Evolutionary conservation across 2,329 filamentous ascomycete species (phyloP).

Genomic region (Neofusicoccum laricinum): DNA sequence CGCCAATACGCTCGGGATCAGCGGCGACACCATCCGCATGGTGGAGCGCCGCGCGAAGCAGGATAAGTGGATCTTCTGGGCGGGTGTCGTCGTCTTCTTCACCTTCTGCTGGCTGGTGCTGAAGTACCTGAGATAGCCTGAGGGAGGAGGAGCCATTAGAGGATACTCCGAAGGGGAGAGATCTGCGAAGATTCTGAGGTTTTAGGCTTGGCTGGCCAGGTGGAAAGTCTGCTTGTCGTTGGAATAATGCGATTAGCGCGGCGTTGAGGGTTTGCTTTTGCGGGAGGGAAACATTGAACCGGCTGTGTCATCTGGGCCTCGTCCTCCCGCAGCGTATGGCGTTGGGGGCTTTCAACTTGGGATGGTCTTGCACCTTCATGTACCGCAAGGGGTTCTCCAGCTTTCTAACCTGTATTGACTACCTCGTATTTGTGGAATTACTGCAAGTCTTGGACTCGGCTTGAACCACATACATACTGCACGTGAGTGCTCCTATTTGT

Average conservation of each 20-base stretch:
- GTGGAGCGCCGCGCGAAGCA: conserved; percentile 86
- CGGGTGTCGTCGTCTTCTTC: conserved; percentile 81
- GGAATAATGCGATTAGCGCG: conserved; percentile 4
- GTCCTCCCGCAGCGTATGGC: background rate
- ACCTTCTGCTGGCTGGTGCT: conserved; percentile 88
- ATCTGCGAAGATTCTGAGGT: background rate
- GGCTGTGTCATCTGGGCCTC: background rate
- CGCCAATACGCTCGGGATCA: conserved; percentile 88
- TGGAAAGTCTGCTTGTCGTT: background rate
- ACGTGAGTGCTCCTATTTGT: background rate
- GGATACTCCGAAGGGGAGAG: too few relatives aligned
- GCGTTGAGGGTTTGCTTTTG: background rate
- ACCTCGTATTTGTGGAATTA: background rate
- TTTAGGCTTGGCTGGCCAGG: background rate
- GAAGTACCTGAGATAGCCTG: conserved; percentile 67
- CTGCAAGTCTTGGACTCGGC: background rate
- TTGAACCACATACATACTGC: background rate
- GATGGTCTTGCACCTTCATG: background rate
- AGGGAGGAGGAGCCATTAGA: too few relatives aligned
- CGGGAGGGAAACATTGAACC: background rate
- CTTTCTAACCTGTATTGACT: background rate
- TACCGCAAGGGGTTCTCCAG: background rate
- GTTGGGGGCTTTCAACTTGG: background rate
- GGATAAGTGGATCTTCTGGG: conserved; percentile 98
- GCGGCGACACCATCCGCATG: conserved; percentile 95